phyloP scores from a whole-genome alignment of 1,139 yeast genomes.

The Magnusiomyces ingens region DNA sequence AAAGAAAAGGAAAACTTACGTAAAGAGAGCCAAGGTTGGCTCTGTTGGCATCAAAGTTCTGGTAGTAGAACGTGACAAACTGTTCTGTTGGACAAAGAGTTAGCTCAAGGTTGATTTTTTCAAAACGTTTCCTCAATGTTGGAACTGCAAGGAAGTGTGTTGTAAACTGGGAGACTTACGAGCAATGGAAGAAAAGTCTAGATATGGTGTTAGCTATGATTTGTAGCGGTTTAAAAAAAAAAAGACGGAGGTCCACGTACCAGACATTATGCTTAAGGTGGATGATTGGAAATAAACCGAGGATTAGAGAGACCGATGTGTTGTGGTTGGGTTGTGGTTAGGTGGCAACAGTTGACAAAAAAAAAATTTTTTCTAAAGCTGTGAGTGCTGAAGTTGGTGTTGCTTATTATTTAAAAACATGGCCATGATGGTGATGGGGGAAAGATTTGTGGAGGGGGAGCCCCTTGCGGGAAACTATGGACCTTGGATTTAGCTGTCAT shows the following conservation, averaged over 20 bases:
- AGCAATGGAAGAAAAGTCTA: neutral
- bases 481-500: no score
- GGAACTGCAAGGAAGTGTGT: neutral
- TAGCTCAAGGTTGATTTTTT: neutral
- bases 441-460: no score
- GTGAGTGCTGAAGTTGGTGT: no score
- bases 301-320: neutral
- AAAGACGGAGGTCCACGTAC: neutral
- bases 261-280: neutral
- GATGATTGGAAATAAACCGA: neutral
- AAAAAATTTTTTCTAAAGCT: neutral
- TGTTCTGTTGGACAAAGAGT: conserved; percentile 41
- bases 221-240: neutral
- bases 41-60: conserved; percentile 91
- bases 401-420: neutral
- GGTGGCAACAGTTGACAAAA: neutral
- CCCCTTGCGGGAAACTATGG: no score
- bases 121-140: neutral
- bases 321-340: no score
- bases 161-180: neutral
- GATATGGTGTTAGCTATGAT: neutral
- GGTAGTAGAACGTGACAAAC: conserved; percentile 91
- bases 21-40: conserved; percentile 87
- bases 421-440: no score
- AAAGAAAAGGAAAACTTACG: conserved; percentile 21